Evolutionary conservation across 1,284 basidiomycete genomes (phyloP), one percentile per base, ranked within the genome.

Genomic region (Fistulinella cinereoalba): DNA sequence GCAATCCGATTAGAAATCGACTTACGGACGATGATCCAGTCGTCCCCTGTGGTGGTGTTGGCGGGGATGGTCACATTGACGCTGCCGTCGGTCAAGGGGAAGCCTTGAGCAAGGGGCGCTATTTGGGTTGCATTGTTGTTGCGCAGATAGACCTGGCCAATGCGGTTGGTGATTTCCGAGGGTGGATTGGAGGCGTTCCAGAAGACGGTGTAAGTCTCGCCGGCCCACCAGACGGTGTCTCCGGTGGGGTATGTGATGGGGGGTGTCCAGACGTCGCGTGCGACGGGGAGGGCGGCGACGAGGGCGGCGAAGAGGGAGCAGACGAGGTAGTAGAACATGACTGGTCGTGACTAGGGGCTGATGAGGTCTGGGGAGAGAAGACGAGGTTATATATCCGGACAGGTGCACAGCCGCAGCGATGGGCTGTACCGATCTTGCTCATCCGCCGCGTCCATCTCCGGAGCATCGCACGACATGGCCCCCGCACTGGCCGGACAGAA

Each of bases 191-290:
- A 64, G 3, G 61, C 67, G 49, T 78, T 56, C 77, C 79, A 81
- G 34, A 69, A 72, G 41, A 81, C 75, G 38, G 59, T 69, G 54
- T 70, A 70, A 7, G 53, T 66, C 40, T 60, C 19, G 3, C 78
- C 76, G 31, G 68, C 60, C 21, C 51, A 43, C 77, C 77, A 80
- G 29, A 69, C 50, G n/a, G 70, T 67, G 34, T 53, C 62, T 9
- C 48, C 49, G 23, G 48, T 46, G 1, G 79, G 79, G 27, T 54
- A 66, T 12, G 59, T 60, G 42, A 80, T 65, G 2, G 48, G 54
- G 4, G 79, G 78, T 1, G 64, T 71, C 56, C 69, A 80, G 3
- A 79, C 77, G 49, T 81, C 77, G 28, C 75, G 53, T 37, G 46
- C 23, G 41, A 64, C 7, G 21, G 68, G 55, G 29, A 64, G 43